These are phyloP conservation scores for Nicotiana attenuata DNA, from an alignment of 257 asterid genomes.

Conservation along the genomic window DNA sequence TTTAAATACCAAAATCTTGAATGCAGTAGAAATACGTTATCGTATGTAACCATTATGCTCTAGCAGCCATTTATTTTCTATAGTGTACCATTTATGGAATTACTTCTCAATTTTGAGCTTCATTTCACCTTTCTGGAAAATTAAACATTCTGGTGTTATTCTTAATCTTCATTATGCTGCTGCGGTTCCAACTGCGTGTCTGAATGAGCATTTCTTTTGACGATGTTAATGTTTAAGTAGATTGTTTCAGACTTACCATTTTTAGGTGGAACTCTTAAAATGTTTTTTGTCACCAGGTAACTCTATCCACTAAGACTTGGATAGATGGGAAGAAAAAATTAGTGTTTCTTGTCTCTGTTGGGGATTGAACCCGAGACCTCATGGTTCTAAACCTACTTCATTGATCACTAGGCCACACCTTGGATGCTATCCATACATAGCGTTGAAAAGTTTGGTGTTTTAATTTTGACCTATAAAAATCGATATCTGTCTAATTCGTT, in stretches of 20 bases:
- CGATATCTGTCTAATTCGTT: too few species aligned
- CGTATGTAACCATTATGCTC: too few species aligned
- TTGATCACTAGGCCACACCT: too few species aligned
- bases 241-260: neutral
- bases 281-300: too few species aligned
- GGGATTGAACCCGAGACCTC: too few species aligned
- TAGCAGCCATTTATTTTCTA: too few species aligned
- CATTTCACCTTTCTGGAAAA: neutral
- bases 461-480: neutral
- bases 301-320: too few species aligned
- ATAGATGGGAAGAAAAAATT: too few species aligned
- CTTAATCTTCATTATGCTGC: neutral
- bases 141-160: neutral
- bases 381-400: too few species aligned
- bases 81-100: neutral
- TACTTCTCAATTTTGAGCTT: neutral
- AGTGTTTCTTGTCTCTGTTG: too few species aligned
- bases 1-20: neutral
- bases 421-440: neutral
- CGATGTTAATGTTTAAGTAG: neutral
- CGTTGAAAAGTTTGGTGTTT: neutral
- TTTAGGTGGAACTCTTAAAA: too few species aligned
- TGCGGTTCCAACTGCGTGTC: neutral
- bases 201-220: neutral
- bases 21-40: neutral